These are phyloP conservation scores for Paraphysoderma sedebokerense DNA, from an alignment of 371 early-diverging fungal genomes.

Conservation along the genomic window DNA sequence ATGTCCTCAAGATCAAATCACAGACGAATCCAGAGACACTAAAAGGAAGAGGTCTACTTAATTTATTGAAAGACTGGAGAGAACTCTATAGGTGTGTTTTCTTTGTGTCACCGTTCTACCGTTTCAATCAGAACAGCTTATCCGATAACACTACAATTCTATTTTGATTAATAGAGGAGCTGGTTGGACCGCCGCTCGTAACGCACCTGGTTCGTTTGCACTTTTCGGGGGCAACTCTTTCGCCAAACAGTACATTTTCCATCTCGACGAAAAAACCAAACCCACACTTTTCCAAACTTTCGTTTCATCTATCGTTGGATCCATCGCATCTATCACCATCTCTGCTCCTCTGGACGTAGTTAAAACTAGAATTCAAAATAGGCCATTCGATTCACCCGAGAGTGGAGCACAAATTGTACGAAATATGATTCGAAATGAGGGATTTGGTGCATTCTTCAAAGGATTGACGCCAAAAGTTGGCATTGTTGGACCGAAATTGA, in stretches of 20 bases:
- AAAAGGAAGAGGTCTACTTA: conserved; percentile 63
- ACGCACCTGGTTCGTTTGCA: conserved; percentile 95
- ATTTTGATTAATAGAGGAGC: conserved; percentile 45
- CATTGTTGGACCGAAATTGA: conserved; percentile 87
- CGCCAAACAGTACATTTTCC: conserved; percentile 82
- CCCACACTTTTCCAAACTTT: conserved; percentile 97
- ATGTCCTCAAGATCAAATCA: conserved; percentile 91
- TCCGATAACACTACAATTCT: neutral
- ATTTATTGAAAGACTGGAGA: conserved; percentile 74
- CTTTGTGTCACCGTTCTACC: neutral
- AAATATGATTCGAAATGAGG: conserved; percentile 80
- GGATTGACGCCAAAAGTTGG: conserved; percentile 89
- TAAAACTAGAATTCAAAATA: conserved; percentile 96
- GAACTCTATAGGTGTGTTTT: conserved; percentile 61
- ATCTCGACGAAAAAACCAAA: conserved; percentile 67
- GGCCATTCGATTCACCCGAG: conserved; percentile 72
- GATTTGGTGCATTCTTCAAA: conserved; percentile 90
- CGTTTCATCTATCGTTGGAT: conserved; percentile 86
- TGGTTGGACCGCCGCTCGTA: conserved; percentile 94
- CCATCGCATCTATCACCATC: conserved; percentile 83
- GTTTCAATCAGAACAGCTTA: neutral
- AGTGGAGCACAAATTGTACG: conserved; percentile 67
- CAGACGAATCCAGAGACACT: conserved; percentile 87
- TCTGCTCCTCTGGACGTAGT: conserved; percentile 94
- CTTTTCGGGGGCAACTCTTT: conserved; percentile 90